phyloP scores from a whole-genome alignment of 768 basidiomycete genomes.

The Postia placenta region DNA sequence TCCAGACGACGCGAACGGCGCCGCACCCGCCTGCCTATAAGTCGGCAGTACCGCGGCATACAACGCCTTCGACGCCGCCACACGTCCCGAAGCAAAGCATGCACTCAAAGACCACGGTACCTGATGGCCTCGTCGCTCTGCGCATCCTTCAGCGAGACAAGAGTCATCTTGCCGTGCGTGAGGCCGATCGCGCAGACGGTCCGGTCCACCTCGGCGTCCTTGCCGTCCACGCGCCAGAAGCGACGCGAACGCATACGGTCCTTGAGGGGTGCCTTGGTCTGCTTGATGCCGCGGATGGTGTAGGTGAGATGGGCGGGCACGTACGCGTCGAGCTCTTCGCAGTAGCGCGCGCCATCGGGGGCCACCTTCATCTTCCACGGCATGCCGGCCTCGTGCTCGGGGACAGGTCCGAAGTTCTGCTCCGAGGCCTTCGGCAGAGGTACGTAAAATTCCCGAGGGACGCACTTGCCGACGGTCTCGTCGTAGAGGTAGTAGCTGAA shows the following conservation, averaged over 20 bases:
- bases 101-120: constrained; percentile 7
- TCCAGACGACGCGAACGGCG: background rate
- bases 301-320: constrained; percentile 15
- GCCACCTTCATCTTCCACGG: background rate
- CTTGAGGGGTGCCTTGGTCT: constrained; percentile 6
- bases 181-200: constrained; percentile 10
- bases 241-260: constrained; percentile 9
- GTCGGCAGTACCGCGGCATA: background rate
- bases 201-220: constrained; percentile 5
- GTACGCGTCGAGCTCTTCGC: constrained; percentile 13
- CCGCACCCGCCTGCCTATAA: background rate
- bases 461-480: background rate
- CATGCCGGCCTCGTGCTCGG: background rate
- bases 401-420: background rate
- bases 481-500: background rate
- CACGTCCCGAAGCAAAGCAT: background rate
- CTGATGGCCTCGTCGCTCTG: constrained; percentile 8
- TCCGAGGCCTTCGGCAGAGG: background rate
- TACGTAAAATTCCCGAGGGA: background rate
- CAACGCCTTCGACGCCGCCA: background rate
- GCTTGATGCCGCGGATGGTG: constrained; percentile 11
- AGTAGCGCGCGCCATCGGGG: constrained; percentile 13
- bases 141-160: constrained; percentile 9
- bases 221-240: constrained; percentile 8
- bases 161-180: constrained; percentile 8